Conservation (phyloP, 805 yeast species). For the Deakozyma indianensis region DNA sequence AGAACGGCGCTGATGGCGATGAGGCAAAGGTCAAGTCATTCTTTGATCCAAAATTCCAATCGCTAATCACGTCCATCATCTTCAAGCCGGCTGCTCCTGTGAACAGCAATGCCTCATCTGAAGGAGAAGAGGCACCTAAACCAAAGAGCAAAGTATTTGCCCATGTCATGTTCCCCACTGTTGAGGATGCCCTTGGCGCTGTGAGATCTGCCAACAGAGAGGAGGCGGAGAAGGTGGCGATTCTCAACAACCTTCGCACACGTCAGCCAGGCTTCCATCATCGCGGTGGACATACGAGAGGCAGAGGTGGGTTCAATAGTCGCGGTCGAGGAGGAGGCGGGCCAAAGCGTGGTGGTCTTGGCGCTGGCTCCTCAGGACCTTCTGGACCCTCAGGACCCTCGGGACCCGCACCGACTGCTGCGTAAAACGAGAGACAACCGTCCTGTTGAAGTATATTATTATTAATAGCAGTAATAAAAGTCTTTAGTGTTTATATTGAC, state of each 20-base stretch:
- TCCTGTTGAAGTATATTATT: too few relatives aligned
- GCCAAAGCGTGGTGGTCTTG: not conserved
- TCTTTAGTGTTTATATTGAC: too few relatives aligned
- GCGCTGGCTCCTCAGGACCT: too few relatives aligned
- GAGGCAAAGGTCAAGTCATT: not conserved
- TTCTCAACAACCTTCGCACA: not conserved
- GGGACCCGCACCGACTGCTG: too few relatives aligned
- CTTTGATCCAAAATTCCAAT: not conserved
- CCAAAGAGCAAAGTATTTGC: not conserved
- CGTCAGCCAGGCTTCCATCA: not conserved
- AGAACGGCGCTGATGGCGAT: not conserved
- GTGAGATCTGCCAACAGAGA: not conserved
- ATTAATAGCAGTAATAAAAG: too few relatives aligned
- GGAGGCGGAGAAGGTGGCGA: not conserved
- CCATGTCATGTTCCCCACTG: not conserved
- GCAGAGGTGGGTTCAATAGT: not conserved
- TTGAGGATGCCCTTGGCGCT: not conserved
- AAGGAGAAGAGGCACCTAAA: constrained; percentile 2
- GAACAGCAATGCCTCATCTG: not conserved
- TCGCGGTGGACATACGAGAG: not conserved
- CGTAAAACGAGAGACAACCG: too few relatives aligned
- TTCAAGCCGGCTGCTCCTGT: constrained; percentile 1
- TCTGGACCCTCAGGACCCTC: too few relatives aligned
- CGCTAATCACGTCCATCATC: not conserved
- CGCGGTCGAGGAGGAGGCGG: not conserved